Evolutionary conservation across 192 early-diverging fungal species (phyloP).

Genomic region (Backusella luteola): DNA sequence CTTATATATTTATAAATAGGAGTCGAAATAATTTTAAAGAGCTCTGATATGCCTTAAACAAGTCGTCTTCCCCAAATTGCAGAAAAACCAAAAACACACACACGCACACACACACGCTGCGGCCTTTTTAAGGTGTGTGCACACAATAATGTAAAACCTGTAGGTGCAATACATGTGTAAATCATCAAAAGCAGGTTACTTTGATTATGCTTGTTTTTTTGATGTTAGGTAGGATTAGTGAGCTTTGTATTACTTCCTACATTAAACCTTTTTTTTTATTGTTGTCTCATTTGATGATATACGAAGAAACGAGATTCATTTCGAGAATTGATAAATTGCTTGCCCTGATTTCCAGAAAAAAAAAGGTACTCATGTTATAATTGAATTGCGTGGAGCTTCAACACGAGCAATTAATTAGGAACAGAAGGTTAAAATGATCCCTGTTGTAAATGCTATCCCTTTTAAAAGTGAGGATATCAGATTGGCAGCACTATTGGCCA

Average conservation of each 20-base stretch:
- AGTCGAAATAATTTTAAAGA: not conserved
- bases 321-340: not conserved
- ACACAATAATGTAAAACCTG: not conserved
- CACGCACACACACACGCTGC: not conserved
- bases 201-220: not conserved
- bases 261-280: not conserved
- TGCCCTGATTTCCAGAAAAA: not conserved
- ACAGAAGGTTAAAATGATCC: not conserved
- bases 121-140: not conserved
- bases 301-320: not conserved
- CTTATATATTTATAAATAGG: not conserved
- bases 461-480: not conserved
- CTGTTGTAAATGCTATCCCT: not conserved
- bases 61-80: not conserved
- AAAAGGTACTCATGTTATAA: not conserved
- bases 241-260: not conserved
- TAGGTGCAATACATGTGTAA: not conserved
- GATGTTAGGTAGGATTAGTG: not conserved
- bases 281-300: not conserved
- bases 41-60: not conserved
- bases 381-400: not conserved
- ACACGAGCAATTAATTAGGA: slow-evolving; percentile 7
- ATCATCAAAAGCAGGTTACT: not conserved
- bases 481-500: slow-evolving; percentile 1
- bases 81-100: not conserved